Conservation (phyloP, 495 filamentous ascomycete genomes). For the Pyronema omphalodes region DNA sequence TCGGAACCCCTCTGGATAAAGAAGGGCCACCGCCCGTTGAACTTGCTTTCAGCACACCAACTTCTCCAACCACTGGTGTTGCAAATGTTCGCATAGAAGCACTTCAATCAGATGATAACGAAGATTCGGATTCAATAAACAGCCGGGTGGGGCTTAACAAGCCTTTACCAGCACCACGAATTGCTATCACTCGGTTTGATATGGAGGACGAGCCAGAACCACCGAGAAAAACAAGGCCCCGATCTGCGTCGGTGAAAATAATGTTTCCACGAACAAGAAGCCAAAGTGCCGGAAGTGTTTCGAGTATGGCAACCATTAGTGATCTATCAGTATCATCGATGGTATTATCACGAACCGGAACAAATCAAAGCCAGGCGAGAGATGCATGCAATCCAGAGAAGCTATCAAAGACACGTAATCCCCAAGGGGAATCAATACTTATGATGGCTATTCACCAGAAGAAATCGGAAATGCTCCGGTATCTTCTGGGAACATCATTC, state of each 20-base stretch:
- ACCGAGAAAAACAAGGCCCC: background rate
- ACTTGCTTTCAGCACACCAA: slow-evolving; percentile 5
- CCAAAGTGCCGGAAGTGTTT: slow-evolving; percentile 16
- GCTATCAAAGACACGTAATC: slow-evolving; percentile 20
- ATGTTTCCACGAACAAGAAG: slow-evolving; percentile 7
- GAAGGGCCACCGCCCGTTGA: slow-evolving; percentile 2
- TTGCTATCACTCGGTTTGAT: slow-evolving; percentile 17
- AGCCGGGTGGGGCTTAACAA: slow-evolving; percentile 9
- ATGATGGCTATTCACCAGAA: slow-evolving; percentile 92
- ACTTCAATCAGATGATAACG: slow-evolving; percentile 10
- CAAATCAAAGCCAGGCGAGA: slow-evolving; percentile 17
- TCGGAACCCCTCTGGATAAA: background rate
- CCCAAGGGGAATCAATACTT: slow-evolving; percentile 56
- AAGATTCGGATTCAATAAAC: slow-evolving; percentile 16
- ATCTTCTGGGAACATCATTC: slow-evolving; percentile 42
- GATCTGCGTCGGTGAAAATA: slow-evolving; percentile 2
- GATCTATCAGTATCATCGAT: slow-evolving; percentile 13
- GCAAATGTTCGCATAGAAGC: slow-evolving; percentile 21
- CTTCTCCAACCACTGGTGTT: slow-evolving; percentile 14
- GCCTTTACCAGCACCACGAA: slow-evolving; percentile 11
- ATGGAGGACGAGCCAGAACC: slow-evolving; percentile 10
- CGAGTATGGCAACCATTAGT: slow-evolving; percentile 12
- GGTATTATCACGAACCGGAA: slow-evolving; percentile 16
- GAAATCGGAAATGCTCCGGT: slow-evolving; percentile 48
- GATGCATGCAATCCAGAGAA: slow-evolving; percentile 21